Evolutionary conservation across 2,329 filamentous ascomycete genomes (phyloP), one percentile per base, ranked within the genome.

Genomic region (Chaetomium strumarium): DNA sequence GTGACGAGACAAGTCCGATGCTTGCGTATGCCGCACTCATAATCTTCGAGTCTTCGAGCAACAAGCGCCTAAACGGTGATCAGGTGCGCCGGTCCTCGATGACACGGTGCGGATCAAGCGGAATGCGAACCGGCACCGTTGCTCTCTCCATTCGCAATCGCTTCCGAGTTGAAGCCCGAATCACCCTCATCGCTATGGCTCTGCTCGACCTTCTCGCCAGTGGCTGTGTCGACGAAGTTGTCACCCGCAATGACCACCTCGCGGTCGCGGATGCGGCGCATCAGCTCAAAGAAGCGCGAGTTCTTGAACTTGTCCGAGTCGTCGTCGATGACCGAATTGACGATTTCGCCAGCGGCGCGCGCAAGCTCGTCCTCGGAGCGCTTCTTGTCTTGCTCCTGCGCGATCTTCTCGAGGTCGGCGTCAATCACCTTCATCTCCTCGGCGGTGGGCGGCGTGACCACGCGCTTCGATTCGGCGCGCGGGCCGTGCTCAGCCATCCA

Each of bases 281-380:
- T 93, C 42, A 95, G 72, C 4, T 79, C 75, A 1, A 92, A 70
- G 63, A 95, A 95, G 53, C 80, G 80, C 59, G 87, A 91, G 63
- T 90, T 81, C 61, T 83, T 81, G 67, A 93, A 93, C 64, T 92
- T 92, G 43, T 82, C 72, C 51, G 79, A 84, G 53, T 81, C 77
- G 60, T 92, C 84, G 60, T 84, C 74, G 17, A 80, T 75, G 12
- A 95, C 80, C 36, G 81, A 83, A 49, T 85, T 76, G 5, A 93
- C 73, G 4, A 95, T 74, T 53, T 85, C 75, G 14, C 80, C 83
- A 5, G 89, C 89, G 1, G 87, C 90, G 38, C 75, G 75, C 17
- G 86, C 84, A 29, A 93, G 77, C 41, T 86, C 87, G 57, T 89
- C 81, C 20, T 82, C 76, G 47, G 85, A 77, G 19, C 69, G 58